Base-by-base conservation (phyloP, 495 filamentous ascomycete genomes). In the Lophiostoma macrostomum region DNA sequence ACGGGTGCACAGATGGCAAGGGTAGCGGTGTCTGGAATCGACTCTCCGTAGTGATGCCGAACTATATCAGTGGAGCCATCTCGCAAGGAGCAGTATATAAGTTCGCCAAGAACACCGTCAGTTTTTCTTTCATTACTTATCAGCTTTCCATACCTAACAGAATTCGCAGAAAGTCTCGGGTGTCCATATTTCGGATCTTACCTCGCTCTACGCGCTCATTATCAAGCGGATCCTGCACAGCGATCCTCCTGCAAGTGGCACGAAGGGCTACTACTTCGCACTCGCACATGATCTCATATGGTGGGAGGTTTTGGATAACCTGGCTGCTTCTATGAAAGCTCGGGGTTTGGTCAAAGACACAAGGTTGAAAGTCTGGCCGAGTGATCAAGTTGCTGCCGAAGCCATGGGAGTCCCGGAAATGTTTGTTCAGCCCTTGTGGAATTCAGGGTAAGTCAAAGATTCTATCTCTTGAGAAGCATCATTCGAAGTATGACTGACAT, bases 191-290 rank as follows among this genome's bases (percentile, higher is more conserved):
- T 68, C 67, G 11, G 69, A 72, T 55, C 38, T 72, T 46, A 60
- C 60, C 25, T 59, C 53, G 29, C 58, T 70, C 25, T 72, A 71
- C 35, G 58, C 52, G 23, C 62, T 67, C 32, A 34, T 72, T 32
- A 46, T 65, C 23, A 51, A 66, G 55, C 67, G 66, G 40, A 63
- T 69, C 42, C 35, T 70, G 25, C 53, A 68, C 44, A 59, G 66
- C 48, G 66, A 70, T 31, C 40, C 56, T 14, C 58, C 68, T 27
- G 64, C 69, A 37, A 71, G 47, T 48, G 67, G 67, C 44, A 56
- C 65, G 50, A 30, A 67, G 24, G 70, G 70, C 52, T 68, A 69
- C 53, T 73, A 71, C 50, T 71, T 73, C 50, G 53, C 67, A 18
- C 56, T 65, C 30, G 66, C 61, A 27, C 70, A 73, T 34, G 53